phyloP scores from a whole-genome alignment of 2,329 filamentous ascomycete genomes.

The Coniochaeta sp. region DNA sequence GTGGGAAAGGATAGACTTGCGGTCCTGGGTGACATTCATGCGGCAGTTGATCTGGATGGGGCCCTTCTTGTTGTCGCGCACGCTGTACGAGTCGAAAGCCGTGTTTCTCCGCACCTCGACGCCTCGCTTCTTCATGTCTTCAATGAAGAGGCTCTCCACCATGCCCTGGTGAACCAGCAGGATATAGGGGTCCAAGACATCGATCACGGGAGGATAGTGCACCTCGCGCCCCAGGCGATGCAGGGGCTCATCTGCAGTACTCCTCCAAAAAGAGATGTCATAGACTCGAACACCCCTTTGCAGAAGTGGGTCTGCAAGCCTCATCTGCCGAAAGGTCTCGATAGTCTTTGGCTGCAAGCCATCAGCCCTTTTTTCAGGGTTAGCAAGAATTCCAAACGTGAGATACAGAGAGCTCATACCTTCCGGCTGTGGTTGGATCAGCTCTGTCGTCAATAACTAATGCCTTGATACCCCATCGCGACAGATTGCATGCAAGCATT shows the following conservation, averaged over 20 bases:
- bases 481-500: constrained; percentile 48
- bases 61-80: constrained; percentile 29
- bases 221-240: constrained; percentile 56
- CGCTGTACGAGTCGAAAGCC: constrained; percentile 51
- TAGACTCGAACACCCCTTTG: constrained; percentile 62
- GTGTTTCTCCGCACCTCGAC: constrained; percentile 56
- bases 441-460: constrained; percentile 61
- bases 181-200: constrained; percentile 50
- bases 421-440: constrained; percentile 62
- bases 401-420: constrained; percentile 16
- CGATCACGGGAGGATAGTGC: constrained; percentile 58
- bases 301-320: constrained; percentile 61
- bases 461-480: constrained; percentile 58
- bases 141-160: constrained; percentile 62
- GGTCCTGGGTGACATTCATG: constrained; percentile 42
- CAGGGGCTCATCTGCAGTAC: constrained; percentile 40
- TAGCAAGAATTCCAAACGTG: background rate
- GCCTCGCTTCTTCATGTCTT: constrained; percentile 59
- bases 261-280: constrained; percentile 68
- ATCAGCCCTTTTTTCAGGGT: constrained; percentile 44
- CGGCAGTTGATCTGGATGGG: constrained; percentile 44
- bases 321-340: constrained; percentile 67
- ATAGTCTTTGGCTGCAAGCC: constrained; percentile 73
- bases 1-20: constrained; percentile 41
- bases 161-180: constrained; percentile 65